These are phyloP conservation scores for Plasmodium inui DNA, from an alignment of 169 alveolate genomes.

Conservation along the genomic window DNA sequence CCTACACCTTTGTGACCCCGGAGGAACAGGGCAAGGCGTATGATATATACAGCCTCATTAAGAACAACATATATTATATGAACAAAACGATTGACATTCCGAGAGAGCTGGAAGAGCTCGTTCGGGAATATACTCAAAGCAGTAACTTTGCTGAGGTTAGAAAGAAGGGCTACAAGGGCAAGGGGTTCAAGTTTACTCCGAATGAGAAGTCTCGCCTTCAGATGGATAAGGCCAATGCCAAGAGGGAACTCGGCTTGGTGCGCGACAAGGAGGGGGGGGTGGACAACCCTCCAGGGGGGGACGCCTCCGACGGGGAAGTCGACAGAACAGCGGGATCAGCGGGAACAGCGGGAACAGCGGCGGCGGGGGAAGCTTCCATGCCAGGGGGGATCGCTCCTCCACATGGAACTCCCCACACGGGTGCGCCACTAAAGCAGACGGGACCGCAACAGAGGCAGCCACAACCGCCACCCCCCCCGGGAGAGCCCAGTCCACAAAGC, in stretches of 20 bases:
- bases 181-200: slow-evolving; percentile 94
- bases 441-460: not conserved
- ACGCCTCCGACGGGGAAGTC: slow-evolving; percentile 68
- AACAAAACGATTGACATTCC: slow-evolving; percentile 80
- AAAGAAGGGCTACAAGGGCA: slow-evolving; percentile 95
- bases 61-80: slow-evolving; percentile 50
- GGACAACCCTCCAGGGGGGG: not conserved
- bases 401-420: too few relatives aligned
- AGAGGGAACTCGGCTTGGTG: slow-evolving; percentile 86
- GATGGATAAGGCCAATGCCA: slow-evolving; percentile 88
- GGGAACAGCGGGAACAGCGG: not conserved
- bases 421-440: not conserved
- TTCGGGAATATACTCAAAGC: slow-evolving; percentile 62
- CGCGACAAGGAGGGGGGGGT: slow-evolving; percentile 11
- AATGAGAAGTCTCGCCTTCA: slow-evolving; percentile 93
- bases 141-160: slow-evolving; percentile 76
- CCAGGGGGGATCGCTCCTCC: not conserved
- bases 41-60: slow-evolving; percentile 94
- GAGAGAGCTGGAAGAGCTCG: slow-evolving; percentile 77
- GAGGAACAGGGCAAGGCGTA: slow-evolving; percentile 95
- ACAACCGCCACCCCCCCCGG: not conserved
- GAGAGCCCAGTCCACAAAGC: not conserved
- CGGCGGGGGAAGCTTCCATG: not conserved
- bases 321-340: slow-evolving; percentile 30
- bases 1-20: slow-evolving; percentile 95